These are phyloP conservation scores for Podila epicladia DNA, from an alignment of 192 early-diverging fungal species.

Conservation along the genomic window DNA sequence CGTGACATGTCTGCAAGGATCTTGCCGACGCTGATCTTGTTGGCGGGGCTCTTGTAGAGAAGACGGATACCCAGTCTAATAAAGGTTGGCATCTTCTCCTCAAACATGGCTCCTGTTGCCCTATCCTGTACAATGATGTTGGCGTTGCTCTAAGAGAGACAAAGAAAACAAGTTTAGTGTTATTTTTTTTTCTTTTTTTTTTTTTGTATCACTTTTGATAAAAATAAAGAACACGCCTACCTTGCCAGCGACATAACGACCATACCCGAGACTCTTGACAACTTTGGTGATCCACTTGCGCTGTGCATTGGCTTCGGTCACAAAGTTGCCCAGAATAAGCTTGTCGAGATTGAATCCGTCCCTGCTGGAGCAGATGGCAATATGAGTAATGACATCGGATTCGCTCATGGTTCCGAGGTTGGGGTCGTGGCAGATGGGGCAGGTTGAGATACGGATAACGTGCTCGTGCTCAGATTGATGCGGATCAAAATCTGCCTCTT, in stretches of 20 bases:
- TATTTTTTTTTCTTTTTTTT: too few relatives aligned
- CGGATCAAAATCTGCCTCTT: slow-evolving; percentile 45
- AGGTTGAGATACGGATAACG: slow-evolving; percentile 69
- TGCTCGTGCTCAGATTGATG: slow-evolving; percentile 59
- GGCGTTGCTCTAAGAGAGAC: slow-evolving; percentile 61
- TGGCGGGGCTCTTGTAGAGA: slow-evolving; percentile 71
- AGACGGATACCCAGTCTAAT: slow-evolving; percentile 83
- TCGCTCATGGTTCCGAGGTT: slow-evolving; percentile 60
- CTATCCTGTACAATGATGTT: slow-evolving; percentile 85
- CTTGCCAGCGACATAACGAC: slow-evolving; percentile 63
- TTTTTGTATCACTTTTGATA: neutral
- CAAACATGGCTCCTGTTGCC: slow-evolving; percentile 68
- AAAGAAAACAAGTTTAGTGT: neutral
- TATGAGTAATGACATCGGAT: slow-evolving; percentile 80
- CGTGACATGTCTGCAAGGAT: slow-evolving; percentile 62
- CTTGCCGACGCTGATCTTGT: slow-evolving; percentile 51
- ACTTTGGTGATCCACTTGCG: slow-evolving; percentile 75
- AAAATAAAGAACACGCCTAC: slow-evolving; percentile 15
- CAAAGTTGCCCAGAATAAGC: slow-evolving; percentile 79
- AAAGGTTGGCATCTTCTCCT: slow-evolving; percentile 84
- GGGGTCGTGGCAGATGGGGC: slow-evolving; percentile 76
- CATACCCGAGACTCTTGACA: slow-evolving; percentile 72
- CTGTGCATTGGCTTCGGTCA: slow-evolving; percentile 79
- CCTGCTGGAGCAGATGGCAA: slow-evolving; percentile 76
- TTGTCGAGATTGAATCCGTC: slow-evolving; percentile 75